Base-by-base conservation (phyloP, 2,329 filamentous ascomycete genomes). In the Teratosphaeria pseudoeucalypti region DNA sequence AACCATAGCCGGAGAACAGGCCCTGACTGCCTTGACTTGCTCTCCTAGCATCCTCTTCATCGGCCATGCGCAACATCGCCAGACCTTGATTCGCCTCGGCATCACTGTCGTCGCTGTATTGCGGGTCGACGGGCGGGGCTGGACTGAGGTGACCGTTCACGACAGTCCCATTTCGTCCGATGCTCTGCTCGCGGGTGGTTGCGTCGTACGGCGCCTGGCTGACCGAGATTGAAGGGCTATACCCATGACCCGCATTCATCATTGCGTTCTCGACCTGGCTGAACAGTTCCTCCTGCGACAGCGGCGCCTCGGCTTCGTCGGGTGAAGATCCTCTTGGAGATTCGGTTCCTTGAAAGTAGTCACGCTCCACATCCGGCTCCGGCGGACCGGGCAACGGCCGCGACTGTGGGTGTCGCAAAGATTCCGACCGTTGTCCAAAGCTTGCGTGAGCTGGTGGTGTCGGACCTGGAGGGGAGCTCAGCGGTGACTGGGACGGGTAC, bases 31-130 rank as follows among this genome's bases (percentile, higher is more conserved):
- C 79, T 64, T 81, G 79, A 67, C 82, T 85, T 65, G 83, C 82
- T 60, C 82, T 80, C 56, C 85, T 83, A 23, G 75, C 77, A 62
- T 80, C 79, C 53, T 82, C 79, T 71, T 90, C 83, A 62, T 95
- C 90, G 4, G 90, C 91, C 75, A 92, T 84, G 60, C 85, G 85
- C 81, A 97, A 85, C 65, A 91, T 91, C 70, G 89, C 83, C 57
- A 95, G 77, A 16, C 94, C 92, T 61, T 90, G 90, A 47, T 88
- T 86, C 23, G 88, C 92, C 73, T 96, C 92, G 0, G 88, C 85
- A 70, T 97, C 92, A 69, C 90, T 95, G 56, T 95, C 90, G 58
- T 92, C 88, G 63, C 79, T 79, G 65, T 80, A 81, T 6, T 76
- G 63, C 11, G 57, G 75, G 61, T 75, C 76, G 60, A 78, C 77